Base-by-base conservation (phyloP, 2,329 filamentous ascomycete species). In the Botryosphaeria dothidea region DNA sequence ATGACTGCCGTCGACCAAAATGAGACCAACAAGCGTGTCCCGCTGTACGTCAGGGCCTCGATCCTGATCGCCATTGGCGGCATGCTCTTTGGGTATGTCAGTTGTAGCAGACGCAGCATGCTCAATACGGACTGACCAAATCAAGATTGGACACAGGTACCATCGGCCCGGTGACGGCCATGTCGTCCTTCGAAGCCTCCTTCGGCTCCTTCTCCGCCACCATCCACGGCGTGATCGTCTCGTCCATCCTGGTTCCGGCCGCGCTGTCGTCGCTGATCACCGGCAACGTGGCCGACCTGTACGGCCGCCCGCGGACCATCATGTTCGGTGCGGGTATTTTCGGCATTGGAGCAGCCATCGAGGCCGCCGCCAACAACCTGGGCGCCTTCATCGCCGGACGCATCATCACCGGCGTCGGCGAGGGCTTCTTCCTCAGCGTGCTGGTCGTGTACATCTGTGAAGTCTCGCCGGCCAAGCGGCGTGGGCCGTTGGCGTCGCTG, bases 131-230 rank as follows among this genome's bases (percentile, higher is more conserved):
- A n/a, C n/a, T n/a, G n/a, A n/a, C n/a, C n/a, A n/a, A n/a, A n/a
- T n/a, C n/a, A 62, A 74, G 73, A 31, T 67, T 72, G 45, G 83
- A 85, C 64, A 85, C 85, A 0, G 85, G 85, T 9, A 84, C 80
- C 27, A 86, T 88, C 61, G 86, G 87, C 1, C 83, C 86, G 3
- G 81, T 88, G 0, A 88, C 86, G 0, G 80, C 82, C 2, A 89
- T 89, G 86, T 69, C 78, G 0, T 74, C 77, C 17, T 89, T 86
- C 71, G 76, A 75, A 9, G 64, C 74, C 2, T 78, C 79, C 3
- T 84, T 88, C 52, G 85, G 85, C 0, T 69, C 71, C 4, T 77
- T 85, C 38, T 84, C 84, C 0, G 77, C 86, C 0, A 81, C 80
- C 0, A 72, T 87, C 4, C 83, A 84, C 61, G 87, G 87, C 0